Evolutionary conservation across 2,329 filamentous ascomycete genomes (phyloP), one percentile per base, ranked within the genome.

Genomic region (Ploettnerulaceae sp.): DNA sequence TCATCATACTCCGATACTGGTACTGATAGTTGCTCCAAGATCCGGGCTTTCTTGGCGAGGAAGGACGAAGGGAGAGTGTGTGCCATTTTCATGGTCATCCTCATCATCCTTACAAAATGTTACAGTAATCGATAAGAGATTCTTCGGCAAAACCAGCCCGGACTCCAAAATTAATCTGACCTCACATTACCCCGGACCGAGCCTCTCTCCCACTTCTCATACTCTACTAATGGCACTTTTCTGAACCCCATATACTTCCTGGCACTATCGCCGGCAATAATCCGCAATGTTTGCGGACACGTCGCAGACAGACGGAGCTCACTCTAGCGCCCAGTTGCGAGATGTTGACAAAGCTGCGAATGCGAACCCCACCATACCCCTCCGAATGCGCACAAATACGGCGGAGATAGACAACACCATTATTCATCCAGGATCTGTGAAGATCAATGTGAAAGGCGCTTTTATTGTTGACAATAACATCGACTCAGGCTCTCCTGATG

Each of bases 391-490:
- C 41, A 63, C 60, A n/a, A 61, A 63, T 41, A 66, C 63, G 9
- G 61, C 62, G 3, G 63, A 66, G 40, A 65, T 66, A 37, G 63
- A 66, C 35, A 64, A 54, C 48, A 65, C 62, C 3, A 65, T 84
- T 59, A 76, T 70, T 44, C 76, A 78, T 58, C 80, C 80, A 2
- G 80, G 80, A 18, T 77, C 86, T 11, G 89, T 96, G 61, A 85
- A 87, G 69, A 97, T 98, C 71, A 97, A 98, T 65, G 91, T 97
- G 55, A 82, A 89, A 66, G 93, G 91, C 62, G 93, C 93, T 29
- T 96, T 95, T 64, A 97, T 98, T 56, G 89, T 95, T 60, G 89
- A 96, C 63, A 84, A 91, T 52, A 84, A 88, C 57, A 73, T 76
- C 3, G 67, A 39, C 17, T 18, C 37, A 9, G 36, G 67, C 15